phyloP scores from a whole-genome alignment of 192 early-diverging fungal species.

The Backusella tuberculispora region DNA sequence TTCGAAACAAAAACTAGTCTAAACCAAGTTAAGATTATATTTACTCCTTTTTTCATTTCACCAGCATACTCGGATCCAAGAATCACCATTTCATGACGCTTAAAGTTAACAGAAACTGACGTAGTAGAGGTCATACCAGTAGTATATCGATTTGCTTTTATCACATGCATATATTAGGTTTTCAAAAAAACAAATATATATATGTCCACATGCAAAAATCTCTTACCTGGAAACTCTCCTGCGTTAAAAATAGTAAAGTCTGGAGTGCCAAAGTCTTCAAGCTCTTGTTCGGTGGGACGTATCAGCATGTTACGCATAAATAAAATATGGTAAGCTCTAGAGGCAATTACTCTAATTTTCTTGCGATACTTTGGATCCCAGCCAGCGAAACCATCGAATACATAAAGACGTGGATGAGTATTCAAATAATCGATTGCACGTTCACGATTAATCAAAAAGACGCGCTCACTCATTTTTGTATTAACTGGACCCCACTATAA shows the following conservation, averaged over 20 bases:
- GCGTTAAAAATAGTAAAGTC: slow-evolving; percentile 99
- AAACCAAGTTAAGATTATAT: slow-evolving; percentile 36
- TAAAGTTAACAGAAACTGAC: slow-evolving; percentile 91
- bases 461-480: slow-evolving; percentile 79
- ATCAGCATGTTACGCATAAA: slow-evolving; percentile 99
- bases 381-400: slow-evolving; percentile 97
- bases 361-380: slow-evolving; percentile 99
- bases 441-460: slow-evolving; percentile 94
- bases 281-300: slow-evolving; percentile 88
- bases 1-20: neutral
- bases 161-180: neutral
- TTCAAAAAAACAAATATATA: neutral
- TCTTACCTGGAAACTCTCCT: slow-evolving; percentile 74
- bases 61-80: slow-evolving; percentile 98
- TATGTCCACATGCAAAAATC: too few relatives aligned
- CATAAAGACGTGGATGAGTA: slow-evolving; percentile 89
- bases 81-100: slow-evolving; percentile 94
- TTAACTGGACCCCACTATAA: slow-evolving; percentile 94
- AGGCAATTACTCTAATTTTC: slow-evolving; percentile 94
- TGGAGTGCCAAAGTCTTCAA: slow-evolving; percentile 91
- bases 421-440: slow-evolving; percentile 96
- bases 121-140: slow-evolving; percentile 96
- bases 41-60: slow-evolving; percentile 99
- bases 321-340: slow-evolving; percentile 93
- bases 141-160: slow-evolving; percentile 83